A percentile compares a stretch with the other conserved stretches of the same genome.
Evolutionary conservation across 1,284 basidiomycete species (phyloP).

Genomic region (Ustilago esculenta): DNA sequence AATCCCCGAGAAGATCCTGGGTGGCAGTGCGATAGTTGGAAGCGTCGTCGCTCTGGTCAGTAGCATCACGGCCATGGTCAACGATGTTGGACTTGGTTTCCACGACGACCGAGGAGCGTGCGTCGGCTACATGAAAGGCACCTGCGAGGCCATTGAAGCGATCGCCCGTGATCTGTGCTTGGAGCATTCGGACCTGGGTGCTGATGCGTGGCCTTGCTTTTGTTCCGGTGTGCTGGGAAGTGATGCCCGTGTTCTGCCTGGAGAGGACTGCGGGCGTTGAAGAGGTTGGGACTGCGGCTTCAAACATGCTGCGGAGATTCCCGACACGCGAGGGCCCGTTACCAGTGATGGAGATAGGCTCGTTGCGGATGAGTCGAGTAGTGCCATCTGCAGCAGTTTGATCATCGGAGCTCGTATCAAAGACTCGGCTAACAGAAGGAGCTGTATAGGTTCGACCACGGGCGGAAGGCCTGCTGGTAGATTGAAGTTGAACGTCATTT

Average conservation of each 20-base stretch:
- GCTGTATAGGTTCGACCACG: constrained; percentile 43
- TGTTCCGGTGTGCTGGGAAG: constrained; percentile 10
- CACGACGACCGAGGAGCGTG: constrained; percentile 16
- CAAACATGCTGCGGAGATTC: constrained; percentile 42
- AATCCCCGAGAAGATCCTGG: constrained; percentile 28
- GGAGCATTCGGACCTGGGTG: constrained; percentile 47
- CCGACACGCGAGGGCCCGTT: constrained; percentile 34
- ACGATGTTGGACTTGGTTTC: background rate
- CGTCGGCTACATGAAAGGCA: constrained; percentile 23
- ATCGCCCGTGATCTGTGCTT: constrained; percentile 50
- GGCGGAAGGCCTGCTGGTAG: constrained; percentile 9
- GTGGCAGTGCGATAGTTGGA: constrained; percentile 32
- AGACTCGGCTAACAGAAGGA: constrained; percentile 34
- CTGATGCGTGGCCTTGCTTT: constrained; percentile 34
- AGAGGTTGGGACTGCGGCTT: constrained; percentile 12
- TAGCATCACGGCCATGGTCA: constrained; percentile 8
- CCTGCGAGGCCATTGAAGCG: constrained; percentile 33
- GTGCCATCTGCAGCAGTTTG: constrained; percentile 13
- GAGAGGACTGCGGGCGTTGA: constrained; percentile 12
- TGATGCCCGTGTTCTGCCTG: constrained; percentile 23
- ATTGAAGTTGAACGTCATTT: background rate
- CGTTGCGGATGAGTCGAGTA: constrained; percentile 27
- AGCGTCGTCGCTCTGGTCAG: constrained; percentile 8
- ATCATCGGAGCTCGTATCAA: constrained; percentile 19
- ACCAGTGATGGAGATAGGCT: constrained; percentile 39